These are phyloP conservation scores for Lentinula aciculospora DNA, from an alignment of 768 basidiomycete species.

Conservation along the genomic window DNA sequence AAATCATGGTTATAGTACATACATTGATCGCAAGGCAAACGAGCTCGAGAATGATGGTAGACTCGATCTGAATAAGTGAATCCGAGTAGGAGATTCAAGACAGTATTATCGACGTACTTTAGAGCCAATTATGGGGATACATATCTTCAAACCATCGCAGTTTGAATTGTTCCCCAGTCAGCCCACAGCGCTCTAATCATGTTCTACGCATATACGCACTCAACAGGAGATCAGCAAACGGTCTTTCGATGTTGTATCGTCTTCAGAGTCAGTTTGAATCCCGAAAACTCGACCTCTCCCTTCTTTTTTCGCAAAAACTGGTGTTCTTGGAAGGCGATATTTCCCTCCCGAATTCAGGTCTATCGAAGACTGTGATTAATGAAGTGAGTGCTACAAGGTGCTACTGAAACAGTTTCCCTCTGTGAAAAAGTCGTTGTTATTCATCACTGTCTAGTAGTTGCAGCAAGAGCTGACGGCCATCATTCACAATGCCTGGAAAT, in stretches of 20 bases:
- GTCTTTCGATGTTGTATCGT: constrained; percentile 7
- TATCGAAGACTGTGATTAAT: constrained; percentile 7
- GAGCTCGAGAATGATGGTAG: no score
- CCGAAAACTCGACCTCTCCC: constrained; percentile 9
- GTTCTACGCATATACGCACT: constrained; percentile 17
- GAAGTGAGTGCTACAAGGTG: constrained; percentile 13
- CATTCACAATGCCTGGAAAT: constrained; percentile 29
- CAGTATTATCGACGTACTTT: no score
- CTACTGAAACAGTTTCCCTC: no score
- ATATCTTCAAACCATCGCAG: no score
- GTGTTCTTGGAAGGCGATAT: constrained; percentile 11
- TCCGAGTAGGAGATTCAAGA: no score
- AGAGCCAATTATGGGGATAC: no score
- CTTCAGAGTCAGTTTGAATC: constrained; percentile 15
- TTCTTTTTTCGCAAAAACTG: constrained; percentile 13
- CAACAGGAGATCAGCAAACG: constrained; percentile 9
- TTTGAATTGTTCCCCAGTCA: no score
- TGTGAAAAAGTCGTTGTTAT: no score
- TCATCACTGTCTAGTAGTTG: background rate
- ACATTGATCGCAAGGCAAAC: no score
- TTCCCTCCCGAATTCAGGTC: constrained; percentile 12
- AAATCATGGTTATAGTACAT: no score
- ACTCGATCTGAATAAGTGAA: no score
- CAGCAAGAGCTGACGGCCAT: constrained; percentile 15
- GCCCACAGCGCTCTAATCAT: no score